Evolutionary conservation across 768 basidiomycete genomes (phyloP), one percentile per base, ranked within the genome.

Genomic region (Candolleomyces efflorescens): DNA sequence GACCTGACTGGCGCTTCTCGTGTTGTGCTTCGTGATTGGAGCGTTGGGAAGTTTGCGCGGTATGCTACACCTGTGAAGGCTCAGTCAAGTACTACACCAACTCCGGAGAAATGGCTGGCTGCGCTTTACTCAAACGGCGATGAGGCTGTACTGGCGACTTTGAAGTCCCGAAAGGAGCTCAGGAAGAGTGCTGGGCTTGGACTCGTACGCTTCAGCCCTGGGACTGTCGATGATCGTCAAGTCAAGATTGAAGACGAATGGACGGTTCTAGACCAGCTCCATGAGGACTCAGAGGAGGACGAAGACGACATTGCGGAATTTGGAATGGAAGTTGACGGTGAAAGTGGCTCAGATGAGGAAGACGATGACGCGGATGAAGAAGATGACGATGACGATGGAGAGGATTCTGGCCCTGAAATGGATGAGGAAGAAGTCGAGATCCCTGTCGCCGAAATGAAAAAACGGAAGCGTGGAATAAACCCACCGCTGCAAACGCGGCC

Each of bases 1-100:
- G 93, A 96, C 68, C 71, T 89, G 51, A 78, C 82, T 3, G 83
- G 83, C 43, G 91, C 94, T 3, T 87, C 90, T 13, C 86, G 89
- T 20, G 78, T 88, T 58, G 78, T 97, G 38, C 78, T 97, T 45
- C 84, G 89, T 10, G 93, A 96, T 73, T 97, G 94, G 94, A 83
- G 78, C 59, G 79, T 77, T 6, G 87, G 88, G 53, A 86, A 82
- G 61, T 78, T 96, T 64, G 80, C 84, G 23, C 82, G 88, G 59
- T 94, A 89, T 72, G 84, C 88, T 5, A 70, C 76, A 0, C 75
- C 80, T 2, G 47, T 70, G 0, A 49, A 61, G 2, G 59, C 58
- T 32, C 46, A 58, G 11, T 46, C 62, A 36, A 55, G 48, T 13
- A 53, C 50, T 15, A 22, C 59, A 5, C 36, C 37, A 44, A 53